Base-by-base conservation (phyloP, 805 yeast species). In the Schizosaccharomyces lindneri region DNA sequence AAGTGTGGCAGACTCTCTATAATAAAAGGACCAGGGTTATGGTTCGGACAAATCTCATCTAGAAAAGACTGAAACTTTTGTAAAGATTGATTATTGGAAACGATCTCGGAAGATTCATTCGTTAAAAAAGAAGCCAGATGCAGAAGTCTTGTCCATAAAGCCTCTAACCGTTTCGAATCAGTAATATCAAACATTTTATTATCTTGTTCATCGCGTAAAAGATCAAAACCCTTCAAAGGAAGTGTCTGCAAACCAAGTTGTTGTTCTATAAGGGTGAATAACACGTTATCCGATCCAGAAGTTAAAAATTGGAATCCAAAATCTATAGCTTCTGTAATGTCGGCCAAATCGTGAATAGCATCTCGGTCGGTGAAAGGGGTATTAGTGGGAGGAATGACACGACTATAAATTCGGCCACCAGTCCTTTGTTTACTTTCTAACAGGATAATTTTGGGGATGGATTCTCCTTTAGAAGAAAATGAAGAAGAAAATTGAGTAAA, bases 321-420 rank as follows among this genome's bases (percentile, higher is more conserved):
- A 24, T 51, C 57, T 4, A 51, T 29, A 4, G 31, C 36, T 51
- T 21, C n/a, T 17, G 36, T 5, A 51, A 51, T 9, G 21, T 15
- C 7, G 36, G 36, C n/a, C 36, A 17, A 29, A 29, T 51, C 57
- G 15, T 21, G 19, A 7, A 51, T 4, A 51, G 13, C 57, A 21
- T 51, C 27, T 5, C 7, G 39, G n/a, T 51, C 36, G 2, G 32
- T 4, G 21, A 29, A 51, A 15, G 57, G 11, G 5, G 57, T 7
- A 46, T 46, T 46, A 2, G 3, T 13, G n/a, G 51, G 17, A 7
- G 75, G 51, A n/a, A 13, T 19, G 21, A 24, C 51, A 7, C 51
- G 51, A 13, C 27, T 68, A 65, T 73, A 72, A 5, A 74, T 69
- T 9, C 77, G 70, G 5, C 77, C 77, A 29, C 77, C 77, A n/a